phyloP scores from a whole-genome alignment of 306 rosid species.

The Dicorynia guianensis region DNA sequence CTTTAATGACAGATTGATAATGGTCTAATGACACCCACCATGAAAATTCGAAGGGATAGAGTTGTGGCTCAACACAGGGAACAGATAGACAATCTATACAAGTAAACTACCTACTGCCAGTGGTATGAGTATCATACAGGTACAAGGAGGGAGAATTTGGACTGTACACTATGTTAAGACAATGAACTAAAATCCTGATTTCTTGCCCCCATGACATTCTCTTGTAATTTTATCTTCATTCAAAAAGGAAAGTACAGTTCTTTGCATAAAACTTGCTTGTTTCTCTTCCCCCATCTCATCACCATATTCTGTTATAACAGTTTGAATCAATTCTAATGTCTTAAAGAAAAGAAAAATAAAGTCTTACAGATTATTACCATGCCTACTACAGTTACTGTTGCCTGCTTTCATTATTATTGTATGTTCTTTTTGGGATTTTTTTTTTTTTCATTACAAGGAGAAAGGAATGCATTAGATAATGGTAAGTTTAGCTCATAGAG shows the following conservation, averaged over 20 bases:
- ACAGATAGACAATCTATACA: slow-evolving; percentile 75
- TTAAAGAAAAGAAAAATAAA: no score
- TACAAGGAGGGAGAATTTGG: neutral
- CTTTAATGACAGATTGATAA: slow-evolving; percentile 72
- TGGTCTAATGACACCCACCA: slow-evolving; percentile 89
- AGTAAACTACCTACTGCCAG: slow-evolving; percentile 37
- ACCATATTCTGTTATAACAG: no score
- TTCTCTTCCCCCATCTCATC: no score
- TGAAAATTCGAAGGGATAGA: slow-evolving; percentile 87
- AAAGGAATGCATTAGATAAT: no score
- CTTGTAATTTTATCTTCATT: slow-evolving; percentile 6
- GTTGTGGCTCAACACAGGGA: slow-evolving; percentile 65
- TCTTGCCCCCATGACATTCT: neutral
- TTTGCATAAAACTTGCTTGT: neutral
- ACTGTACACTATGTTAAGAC: neutral
- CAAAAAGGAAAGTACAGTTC: slow-evolving; percentile 7
- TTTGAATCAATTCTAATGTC: no score
- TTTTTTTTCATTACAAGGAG: no score
- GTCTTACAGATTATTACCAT: no score
- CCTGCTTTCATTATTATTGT: no score
- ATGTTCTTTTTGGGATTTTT: no score
- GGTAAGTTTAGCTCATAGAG: no score
- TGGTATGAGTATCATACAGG: neutral
- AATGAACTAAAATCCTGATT: neutral
- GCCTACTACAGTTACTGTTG: no score